Conservation (phyloP, 2,329 filamentous ascomycete species). For the Nothopassalora personata region DNA sequence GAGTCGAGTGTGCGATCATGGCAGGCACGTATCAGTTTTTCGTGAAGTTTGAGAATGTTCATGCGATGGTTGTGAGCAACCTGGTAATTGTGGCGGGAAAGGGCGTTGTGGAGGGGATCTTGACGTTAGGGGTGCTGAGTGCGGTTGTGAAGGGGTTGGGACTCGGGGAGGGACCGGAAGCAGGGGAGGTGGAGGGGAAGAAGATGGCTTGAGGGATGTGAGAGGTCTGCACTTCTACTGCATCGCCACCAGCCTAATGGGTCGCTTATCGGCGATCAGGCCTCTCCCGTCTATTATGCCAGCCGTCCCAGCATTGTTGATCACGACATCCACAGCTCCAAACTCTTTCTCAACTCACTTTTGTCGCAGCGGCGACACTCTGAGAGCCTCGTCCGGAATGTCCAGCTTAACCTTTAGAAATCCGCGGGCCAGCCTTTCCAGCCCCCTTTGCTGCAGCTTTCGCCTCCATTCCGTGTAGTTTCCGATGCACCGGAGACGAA, state of each 20-base stretch:
- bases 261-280: slow-evolving; percentile 18
- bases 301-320: slow-evolving; percentile 50
- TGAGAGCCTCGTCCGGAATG: slow-evolving; percentile 35
- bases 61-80: not conserved
- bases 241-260: slow-evolving; percentile 42
- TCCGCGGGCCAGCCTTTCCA: slow-evolving; percentile 32
- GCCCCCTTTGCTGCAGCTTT: slow-evolving; percentile 34
- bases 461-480: slow-evolving; percentile 34
- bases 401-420: slow-evolving; percentile 43
- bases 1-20: not conserved
- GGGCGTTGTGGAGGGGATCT: not conserved
- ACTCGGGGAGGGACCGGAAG: not conserved
- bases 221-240: not conserved
- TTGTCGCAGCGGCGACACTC: slow-evolving; percentile 34
- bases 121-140: not conserved
- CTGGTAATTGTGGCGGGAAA: not conserved
- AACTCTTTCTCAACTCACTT: slow-evolving; percentile 29
- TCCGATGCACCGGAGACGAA: slow-evolving; percentile 48
- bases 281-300: slow-evolving; percentile 28
- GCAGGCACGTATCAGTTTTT: not conserved
- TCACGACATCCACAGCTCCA: slow-evolving; percentile 39
- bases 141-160: not conserved
- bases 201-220: not conserved
- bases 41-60: not conserved
- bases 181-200: not conserved